phyloP scores from a whole-genome alignment of 2,329 filamentous ascomycete genomes.

The Coniochaeta sp. region DNA sequence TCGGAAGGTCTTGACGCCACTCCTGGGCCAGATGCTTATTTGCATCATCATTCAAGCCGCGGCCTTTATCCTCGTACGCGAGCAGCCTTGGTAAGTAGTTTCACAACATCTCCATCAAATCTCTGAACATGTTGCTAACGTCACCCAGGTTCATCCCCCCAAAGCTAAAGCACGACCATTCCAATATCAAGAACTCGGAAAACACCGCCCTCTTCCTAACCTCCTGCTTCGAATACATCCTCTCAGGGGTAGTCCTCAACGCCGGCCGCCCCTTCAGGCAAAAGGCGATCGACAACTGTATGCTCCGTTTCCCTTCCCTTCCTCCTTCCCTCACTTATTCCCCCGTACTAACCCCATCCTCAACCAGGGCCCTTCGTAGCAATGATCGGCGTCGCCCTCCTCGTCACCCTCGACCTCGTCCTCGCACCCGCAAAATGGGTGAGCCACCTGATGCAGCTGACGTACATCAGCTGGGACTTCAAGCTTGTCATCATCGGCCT shows the following conservation, averaged over 20 bases:
- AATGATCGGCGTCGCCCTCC: slow-evolving; percentile 63
- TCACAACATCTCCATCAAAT: neutral
- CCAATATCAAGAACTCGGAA: slow-evolving; percentile 84
- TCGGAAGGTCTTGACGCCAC: slow-evolving; percentile 80
- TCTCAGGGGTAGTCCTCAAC: slow-evolving; percentile 81
- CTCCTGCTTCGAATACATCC: slow-evolving; percentile 91
- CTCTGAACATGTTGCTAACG: neutral
- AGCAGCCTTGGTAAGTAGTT: slow-evolving; percentile 64
- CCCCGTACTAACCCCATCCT: slow-evolving; percentile 12
- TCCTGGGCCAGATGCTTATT: slow-evolving; percentile 82
- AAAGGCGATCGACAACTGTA: slow-evolving; percentile 70
- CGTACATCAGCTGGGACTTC: slow-evolving; percentile 65
- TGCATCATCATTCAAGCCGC: slow-evolving; percentile 71
- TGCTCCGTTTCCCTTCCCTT: slow-evolving; percentile 24
- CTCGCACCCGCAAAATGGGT: slow-evolving; percentile 66
- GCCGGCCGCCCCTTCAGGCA: slow-evolving; percentile 89
- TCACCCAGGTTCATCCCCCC: slow-evolving; percentile 66
- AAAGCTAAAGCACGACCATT: slow-evolving; percentile 66
- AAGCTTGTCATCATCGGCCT: slow-evolving; percentile 65
- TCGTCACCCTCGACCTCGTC: slow-evolving; percentile 73
- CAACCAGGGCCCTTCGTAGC: slow-evolving; percentile 69
- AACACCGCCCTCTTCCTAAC: slow-evolving; percentile 87
- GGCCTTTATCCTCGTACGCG: slow-evolving; percentile 66
- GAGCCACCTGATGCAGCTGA: slow-evolving; percentile 75
- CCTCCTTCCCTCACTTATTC: slow-evolving; percentile 1